Evolutionary conservation across 179 eudicot genomes (phyloP), one percentile per base, ranked within the genome.

Genomic region (Spergularia azorica): DNA sequence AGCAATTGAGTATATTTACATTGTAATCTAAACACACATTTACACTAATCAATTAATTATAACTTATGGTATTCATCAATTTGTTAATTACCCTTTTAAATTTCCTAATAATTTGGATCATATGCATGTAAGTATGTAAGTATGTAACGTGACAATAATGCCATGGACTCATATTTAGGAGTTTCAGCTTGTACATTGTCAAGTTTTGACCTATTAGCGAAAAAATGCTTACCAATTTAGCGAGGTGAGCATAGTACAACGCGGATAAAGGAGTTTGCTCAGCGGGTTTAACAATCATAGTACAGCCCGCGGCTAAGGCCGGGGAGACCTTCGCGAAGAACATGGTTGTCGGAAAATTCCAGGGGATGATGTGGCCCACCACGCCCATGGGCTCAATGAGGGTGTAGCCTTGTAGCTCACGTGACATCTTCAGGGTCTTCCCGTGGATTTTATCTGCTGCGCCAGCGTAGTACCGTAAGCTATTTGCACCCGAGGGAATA

Each of bases 401-500:
- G 3, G 97, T 92, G 83, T 92, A 89, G 10, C 84, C 96, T 20
- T 94, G 98, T 51, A 84, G 51, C n/a, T 81, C 87, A 0, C 86
- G 77, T 1, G 90, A 84, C 96, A 94, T 88, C 68, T 94, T 94
- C 36, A 94, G 72, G 3, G 97, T 94, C 71, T 84, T 85, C 0
- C 98, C 98, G 26, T 94, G 97, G 41, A 94, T 92, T 81, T 92
- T 94, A 77, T 92, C 98, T 0, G 98, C 98, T 77, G 94, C 98
- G 14, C 98, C 97, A 5, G 97, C 98, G 41, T 90, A 88, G 83
- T 89, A 94, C 18, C 96, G 81, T 48, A 92, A 69, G 41, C 48
- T 18, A 5, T 68, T 66, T 26, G 90, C 88, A 5, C 71, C 86
- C 0, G 10, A 38, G 0, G 90, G 92, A 20, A 90, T 85, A 51